Evolutionary conservation across 805 yeast species (phyloP).

Genomic region (Kazachstania africana): DNA sequence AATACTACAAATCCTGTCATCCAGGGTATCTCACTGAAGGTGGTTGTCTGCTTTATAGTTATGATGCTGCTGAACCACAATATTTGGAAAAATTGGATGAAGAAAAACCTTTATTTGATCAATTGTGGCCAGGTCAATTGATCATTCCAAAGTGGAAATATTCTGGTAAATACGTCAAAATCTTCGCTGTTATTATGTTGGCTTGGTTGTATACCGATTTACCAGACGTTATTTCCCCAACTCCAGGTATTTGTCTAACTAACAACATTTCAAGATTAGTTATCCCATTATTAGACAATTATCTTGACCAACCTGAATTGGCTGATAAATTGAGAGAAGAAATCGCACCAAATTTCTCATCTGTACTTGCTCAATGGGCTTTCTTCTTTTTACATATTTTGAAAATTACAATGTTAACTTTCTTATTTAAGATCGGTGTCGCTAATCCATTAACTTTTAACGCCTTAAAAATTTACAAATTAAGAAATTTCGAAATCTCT

Average conservation of each 20-base stretch:
- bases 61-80: slow-evolving; percentile 40
- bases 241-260: slow-evolving; percentile 81
- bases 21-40: slow-evolving; percentile 70
- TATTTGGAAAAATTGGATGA: slow-evolving; percentile 36
- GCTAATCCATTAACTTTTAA: slow-evolving; percentile 61
- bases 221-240: slow-evolving; percentile 81
- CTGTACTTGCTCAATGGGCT: slow-evolving; percentile 41
- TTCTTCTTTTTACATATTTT: slow-evolving; percentile 65
- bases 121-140: slow-evolving; percentile 84
- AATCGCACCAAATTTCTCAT: slow-evolving; percentile 29
- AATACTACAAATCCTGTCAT: slow-evolving; percentile 48
- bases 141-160: slow-evolving; percentile 33
- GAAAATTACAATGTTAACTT: slow-evolving; percentile 46
- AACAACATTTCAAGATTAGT: slow-evolving; percentile 36
- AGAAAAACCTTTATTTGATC: slow-evolving; percentile 43
- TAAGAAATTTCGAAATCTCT: slow-evolving; percentile 22
- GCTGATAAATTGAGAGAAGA: slow-evolving; percentile 42
- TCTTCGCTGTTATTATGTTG: slow-evolving; percentile 25
- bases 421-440: slow-evolving; percentile 54
- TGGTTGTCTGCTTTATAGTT: slow-evolving; percentile 66
- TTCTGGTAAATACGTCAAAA: slow-evolving; percentile 7
- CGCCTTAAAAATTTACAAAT: slow-evolving; percentile 24
- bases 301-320: slow-evolving; percentile 30
- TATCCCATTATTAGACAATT: slow-evolving; percentile 18
- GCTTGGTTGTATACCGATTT: slow-evolving; percentile 88